phyloP scores from a whole-genome alignment of 148 eudicot species.

The Chenopodium suecicum region DNA sequence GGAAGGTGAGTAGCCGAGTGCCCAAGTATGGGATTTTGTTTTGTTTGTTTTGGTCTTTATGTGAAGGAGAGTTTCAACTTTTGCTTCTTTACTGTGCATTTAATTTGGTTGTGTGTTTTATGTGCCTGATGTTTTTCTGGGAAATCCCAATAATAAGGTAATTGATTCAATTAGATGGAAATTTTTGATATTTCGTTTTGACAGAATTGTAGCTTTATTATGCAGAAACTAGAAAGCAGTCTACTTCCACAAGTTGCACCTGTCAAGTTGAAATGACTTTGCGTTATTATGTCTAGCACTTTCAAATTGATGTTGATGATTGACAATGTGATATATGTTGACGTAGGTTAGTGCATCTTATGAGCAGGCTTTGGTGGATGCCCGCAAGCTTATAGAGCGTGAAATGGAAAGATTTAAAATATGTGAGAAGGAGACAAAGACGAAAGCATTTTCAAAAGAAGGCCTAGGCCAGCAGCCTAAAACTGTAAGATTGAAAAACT shows the following conservation, averaged over 20 bases:
- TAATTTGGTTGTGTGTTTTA: neutral
- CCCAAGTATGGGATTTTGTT: neutral
- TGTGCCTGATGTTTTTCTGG: neutral
- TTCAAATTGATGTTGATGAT: conserved; percentile 25
- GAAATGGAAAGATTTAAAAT: conserved; percentile 99
- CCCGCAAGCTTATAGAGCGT: conserved; percentile 91
- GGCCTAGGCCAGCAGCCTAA: conserved; percentile 98
- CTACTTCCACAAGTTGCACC: neutral
- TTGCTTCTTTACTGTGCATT: neutral
- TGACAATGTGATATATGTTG: conserved; percentile 61
- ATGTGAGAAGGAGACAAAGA: conserved; percentile 99
- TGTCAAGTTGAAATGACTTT: neutral
- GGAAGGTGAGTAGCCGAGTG: neutral
- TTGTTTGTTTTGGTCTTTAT: neutral
- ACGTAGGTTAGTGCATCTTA: conserved; percentile 99
- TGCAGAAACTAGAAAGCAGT: neutral
- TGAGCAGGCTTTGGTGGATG: conserved; percentile 99
- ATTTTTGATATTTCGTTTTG: neutral
- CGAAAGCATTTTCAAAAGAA: conserved; percentile 99
- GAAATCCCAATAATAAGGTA: neutral
- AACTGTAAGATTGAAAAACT: conserved; percentile 55
- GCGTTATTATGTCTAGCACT: neutral
- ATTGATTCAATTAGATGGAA: neutral
- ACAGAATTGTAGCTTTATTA: neutral
- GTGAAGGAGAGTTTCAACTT: neutral